Evolutionary conservation across 192 early-diverging fungal genomes (phyloP), one percentile per base, ranked within the genome.

Genomic region (Entomortierella parvispora): DNA sequence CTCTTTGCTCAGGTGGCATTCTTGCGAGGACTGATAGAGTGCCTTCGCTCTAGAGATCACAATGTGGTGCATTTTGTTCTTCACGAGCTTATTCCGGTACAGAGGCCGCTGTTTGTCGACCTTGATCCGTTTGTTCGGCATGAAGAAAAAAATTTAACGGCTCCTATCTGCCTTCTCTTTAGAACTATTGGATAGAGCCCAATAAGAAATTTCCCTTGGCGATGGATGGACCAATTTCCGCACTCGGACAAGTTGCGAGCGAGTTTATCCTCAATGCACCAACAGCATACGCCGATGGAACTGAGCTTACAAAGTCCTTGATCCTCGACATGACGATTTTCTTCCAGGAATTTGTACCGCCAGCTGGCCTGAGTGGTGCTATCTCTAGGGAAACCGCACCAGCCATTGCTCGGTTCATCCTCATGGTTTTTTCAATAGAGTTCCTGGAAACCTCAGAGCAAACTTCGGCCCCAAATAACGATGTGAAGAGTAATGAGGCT

Each of bases 111-210:
- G 22, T 3, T 3, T 20, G 28, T 48, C 6, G 2, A 29, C 1
- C 1, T 11, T 18, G 3, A 0, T 18, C 20, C 48, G 7, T 1
- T 49, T 49, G 17, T 54, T 31, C 14, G 1, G 15, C 49, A 1
- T 20, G 18, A 17, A 51, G 23, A 22, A 51, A 17, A 10, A 14
- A 17, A 11, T 23, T 51, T 17, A 3, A 9, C 32, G 15, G 11
- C 53, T 32, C 53, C 31, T 17, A 25, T 6, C 31, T 60, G 28
- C 3, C 15, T 26, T 60, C 14, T 60, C 20, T 44, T 18, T 28
- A 77, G 74, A 28, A 47, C 12, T 77, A 77, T 52, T 77, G 74
- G 74, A 26, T 77, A 20, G 74, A 77, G 59, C 66, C 65, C 46
- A 55, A 54, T 55, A 44, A 65, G 1, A 51, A 53, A 25, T 68